Evolutionary conservation across 441 rosid genomes (phyloP).

Genomic region (Flueggea neowawraea): DNA sequence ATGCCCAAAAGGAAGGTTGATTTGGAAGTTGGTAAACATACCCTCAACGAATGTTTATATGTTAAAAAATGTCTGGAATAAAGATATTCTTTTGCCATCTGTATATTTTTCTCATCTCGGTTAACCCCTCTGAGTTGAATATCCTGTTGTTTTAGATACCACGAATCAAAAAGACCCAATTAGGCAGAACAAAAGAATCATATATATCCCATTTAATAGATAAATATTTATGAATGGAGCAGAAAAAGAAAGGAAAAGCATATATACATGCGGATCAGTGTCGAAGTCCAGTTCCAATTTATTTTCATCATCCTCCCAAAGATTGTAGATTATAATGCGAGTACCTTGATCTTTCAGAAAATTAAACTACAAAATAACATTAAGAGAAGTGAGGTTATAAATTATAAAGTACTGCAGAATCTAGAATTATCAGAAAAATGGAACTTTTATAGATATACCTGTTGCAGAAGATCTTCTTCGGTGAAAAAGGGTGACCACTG

Average conservation of each 20-base stretch:
- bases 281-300: conserved; percentile 66
- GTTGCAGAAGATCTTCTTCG: conserved; percentile 41
- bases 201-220: too few species aligned
- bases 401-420: background rate
- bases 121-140: conserved; percentile 78
- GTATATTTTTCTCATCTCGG: conserved; percentile 63
- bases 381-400: background rate
- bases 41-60: conserved; percentile 72
- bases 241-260: conserved; percentile 1
- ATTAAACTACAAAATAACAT: conserved; percentile 34
- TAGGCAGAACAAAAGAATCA: too few species aligned
- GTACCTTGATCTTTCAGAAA: conserved; percentile 48
- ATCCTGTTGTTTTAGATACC: conserved; percentile 38
- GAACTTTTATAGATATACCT: conserved; percentile 22
- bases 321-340: conserved; percentile 59
- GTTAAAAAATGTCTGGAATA: conserved; percentile 61
- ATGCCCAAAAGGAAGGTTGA: background rate
- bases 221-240: too few species aligned
- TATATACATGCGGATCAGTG: conserved; percentile 43
- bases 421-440: background rate
- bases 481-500: conserved; percentile 64
- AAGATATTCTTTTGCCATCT: conserved; percentile 59
- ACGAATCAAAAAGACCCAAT: too few species aligned
- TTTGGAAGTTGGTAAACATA: conserved; percentile 11
- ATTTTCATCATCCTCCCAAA: conserved; percentile 80